Percentiles rank a stretch among this genome's conserved stretches.
These are phyloP conservation scores for Scheffersomyces coipomensis DNA, from an alignment of 805 yeast genomes.

Conservation along the genomic window DNA sequence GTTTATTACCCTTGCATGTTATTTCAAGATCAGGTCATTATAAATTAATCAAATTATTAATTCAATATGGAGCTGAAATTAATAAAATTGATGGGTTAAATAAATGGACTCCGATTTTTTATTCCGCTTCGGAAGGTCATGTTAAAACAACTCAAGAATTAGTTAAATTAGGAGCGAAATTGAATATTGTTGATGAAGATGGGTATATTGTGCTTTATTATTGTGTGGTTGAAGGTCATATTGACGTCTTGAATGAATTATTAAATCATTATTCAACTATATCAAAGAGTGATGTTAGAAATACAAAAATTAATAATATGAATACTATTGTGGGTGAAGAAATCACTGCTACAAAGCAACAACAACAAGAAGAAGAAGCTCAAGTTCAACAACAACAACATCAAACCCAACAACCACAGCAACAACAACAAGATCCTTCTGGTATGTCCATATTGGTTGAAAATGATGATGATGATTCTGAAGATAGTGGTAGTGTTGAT, in stretches of 20 bases:
- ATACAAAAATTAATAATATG: background rate
- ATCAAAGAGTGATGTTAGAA: background rate
- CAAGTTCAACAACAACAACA: too few relatives aligned
- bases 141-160: constrained; percentile 65
- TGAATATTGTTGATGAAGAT: constrained; percentile 70
- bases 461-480: constrained; percentile 27
- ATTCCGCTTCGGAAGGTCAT: constrained; percentile 86
- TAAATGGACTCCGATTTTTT: constrained; percentile 92
- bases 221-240: constrained; percentile 93
- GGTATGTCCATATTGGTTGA: constrained; percentile 1
- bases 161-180: constrained; percentile 70
- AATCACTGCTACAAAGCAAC: background rate
- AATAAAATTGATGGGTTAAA: constrained; percentile 81
- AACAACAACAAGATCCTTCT: background rate
- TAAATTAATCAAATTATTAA: constrained; percentile 63
- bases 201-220: constrained; percentile 80
- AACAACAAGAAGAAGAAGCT: background rate
- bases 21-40: constrained; percentile 82
- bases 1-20: constrained; percentile 83
- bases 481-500: constrained; percentile 34
- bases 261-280: constrained; percentile 32
- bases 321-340: background rate
- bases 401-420: too few relatives aligned
- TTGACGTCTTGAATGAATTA: constrained; percentile 72
- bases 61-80: constrained; percentile 69